Evolutionary conservation across 129 eudicot genomes (phyloP), one percentile per base, ranked within the genome.

Genomic region (Calendula officinalis): DNA sequence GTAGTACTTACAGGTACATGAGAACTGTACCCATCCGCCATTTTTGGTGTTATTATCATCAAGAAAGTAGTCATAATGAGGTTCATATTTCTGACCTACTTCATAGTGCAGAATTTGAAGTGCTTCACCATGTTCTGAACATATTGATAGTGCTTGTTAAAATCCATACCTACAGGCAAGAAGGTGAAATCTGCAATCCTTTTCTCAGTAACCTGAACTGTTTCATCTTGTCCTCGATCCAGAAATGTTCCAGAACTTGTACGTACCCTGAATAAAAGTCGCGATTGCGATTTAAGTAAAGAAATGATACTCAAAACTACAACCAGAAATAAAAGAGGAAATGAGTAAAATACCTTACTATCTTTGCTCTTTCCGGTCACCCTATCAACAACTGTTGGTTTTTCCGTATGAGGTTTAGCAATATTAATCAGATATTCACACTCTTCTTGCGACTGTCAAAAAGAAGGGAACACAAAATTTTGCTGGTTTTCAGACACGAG

Each of bases 1-100:
- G n/a, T n/a, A n/a, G n/a, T n/a, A 22, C 96, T 83, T 83, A 91
- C 95, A 92, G 84, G 72, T 88, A 92, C 95, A 92, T 92, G 12
- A 85, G 84, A 62, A 88, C 75, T 8, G 96, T 92, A 65, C 96
- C 98, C 59, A 92, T 81, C 41, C 91, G 82, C 96, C 96, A 5
- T 88, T 92, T 33, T 53, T 80, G 15, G 89, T 85, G 77, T 88
- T 92, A 52, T 57, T 83, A 30, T 81, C 95, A 62, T 81, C 86
- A 22, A 49, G 55, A 68, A 88, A 88, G 78, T 79, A 92, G 73
- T 92, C 98, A 63, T 30, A 85, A 66, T 88, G 98, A 68, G 96
- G 85, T 67, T 81, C 91, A 34, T 83, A 92, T 48, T 85, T 88
- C 75, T 92, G 95, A 8, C 95, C 96, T 40, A 77, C 95, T 81